Evolutionary conservation across 1,284 basidiomycete genomes (phyloP), one percentile per base, ranked within the genome.

Genomic region (Grifola frondosa): DNA sequence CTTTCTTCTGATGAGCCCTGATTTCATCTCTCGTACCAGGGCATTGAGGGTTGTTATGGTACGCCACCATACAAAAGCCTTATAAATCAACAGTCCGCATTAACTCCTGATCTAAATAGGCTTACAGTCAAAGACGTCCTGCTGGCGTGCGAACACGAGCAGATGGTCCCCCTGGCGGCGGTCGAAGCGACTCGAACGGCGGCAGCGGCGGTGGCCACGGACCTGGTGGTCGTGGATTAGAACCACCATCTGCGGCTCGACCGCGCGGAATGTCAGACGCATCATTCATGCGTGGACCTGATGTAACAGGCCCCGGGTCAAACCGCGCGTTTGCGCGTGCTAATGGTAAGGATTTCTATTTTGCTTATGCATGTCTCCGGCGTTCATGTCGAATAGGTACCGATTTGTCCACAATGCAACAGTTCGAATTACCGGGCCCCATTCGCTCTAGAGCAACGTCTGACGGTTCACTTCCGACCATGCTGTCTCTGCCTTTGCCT

Each of bases 91-190:
- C 41, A 44, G 30, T 37, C 45, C 32, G 24, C 45, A 38, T 56
- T 53, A 29, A 37, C 40, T 54, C 24, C 30, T 17, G 23, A 33
- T 45, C 32, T 44, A 17, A 23, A 13, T 52, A 60, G 58, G 56
- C 58, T 21, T 63, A 62, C 44, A 60, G 55, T 39, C 83, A 87
- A 67, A 84, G 80, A 61, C 75, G 81, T 46, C 78, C 83, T 1
- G 66, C 73, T 15, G 62, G 59, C 17, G 53, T 52, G 4, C 76
- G 79, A 40, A 63, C 72, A 30, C 74, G 75, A 40, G 61, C 68
- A 23, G 78, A 81, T 46, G 76, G 71, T 49, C 76, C 75, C 15
- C 52, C 61, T 15, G 65, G 70, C 5, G 63, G 73, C 30, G 66
- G 69, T 38, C 68, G 71, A 29, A 60, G 66, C 25, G 65, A 65